Conservation (phyloP, 148 eudicot genomes). For the Tetragonia tetragonoides region DNA sequence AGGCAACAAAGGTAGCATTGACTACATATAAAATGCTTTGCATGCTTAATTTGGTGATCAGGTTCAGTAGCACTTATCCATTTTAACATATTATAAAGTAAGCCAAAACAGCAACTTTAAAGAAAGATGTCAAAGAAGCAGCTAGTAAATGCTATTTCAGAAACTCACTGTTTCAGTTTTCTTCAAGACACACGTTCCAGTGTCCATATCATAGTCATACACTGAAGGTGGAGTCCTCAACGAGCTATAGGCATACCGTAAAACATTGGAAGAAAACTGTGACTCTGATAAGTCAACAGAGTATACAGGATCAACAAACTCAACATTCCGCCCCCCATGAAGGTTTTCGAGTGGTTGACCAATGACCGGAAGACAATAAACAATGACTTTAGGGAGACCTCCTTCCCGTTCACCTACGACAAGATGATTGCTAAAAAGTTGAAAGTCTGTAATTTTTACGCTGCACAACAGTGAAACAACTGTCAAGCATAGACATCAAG, state of each 20-base stretch:
- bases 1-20: not conserved
- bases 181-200: slow-evolving; percentile 72
- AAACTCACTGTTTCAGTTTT: slow-evolving; percentile 64
- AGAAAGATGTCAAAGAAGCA: not conserved
- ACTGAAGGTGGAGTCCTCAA: slow-evolving; percentile 82
- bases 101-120: not conserved
- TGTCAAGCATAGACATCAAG: slow-evolving; percentile 10
- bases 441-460: slow-evolving; percentile 67
- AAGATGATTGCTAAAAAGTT: slow-evolving; percentile 70
- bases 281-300: slow-evolving; percentile 57
- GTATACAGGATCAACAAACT: slow-evolving; percentile 78
- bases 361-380: slow-evolving; percentile 69
- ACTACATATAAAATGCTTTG: not conserved
- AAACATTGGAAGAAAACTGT: slow-evolving; percentile 58
- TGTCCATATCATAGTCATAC: slow-evolving; percentile 82
- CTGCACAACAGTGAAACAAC: slow-evolving; percentile 41
- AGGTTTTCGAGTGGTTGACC: slow-evolving; percentile 67
- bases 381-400: slow-evolving; percentile 58
- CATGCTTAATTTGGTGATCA: not conserved
- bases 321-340: slow-evolving; percentile 56
- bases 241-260: slow-evolving; percentile 80
- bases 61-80: not conserved
- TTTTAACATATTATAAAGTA: not conserved
- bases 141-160: not conserved
- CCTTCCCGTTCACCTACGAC: slow-evolving; percentile 69